A percentile compares a stretch with the other conserved stretches of the same genome.
phyloP scores from a whole-genome alignment of 805 yeast genomes.

The Saccharomyces jurei region DNA sequence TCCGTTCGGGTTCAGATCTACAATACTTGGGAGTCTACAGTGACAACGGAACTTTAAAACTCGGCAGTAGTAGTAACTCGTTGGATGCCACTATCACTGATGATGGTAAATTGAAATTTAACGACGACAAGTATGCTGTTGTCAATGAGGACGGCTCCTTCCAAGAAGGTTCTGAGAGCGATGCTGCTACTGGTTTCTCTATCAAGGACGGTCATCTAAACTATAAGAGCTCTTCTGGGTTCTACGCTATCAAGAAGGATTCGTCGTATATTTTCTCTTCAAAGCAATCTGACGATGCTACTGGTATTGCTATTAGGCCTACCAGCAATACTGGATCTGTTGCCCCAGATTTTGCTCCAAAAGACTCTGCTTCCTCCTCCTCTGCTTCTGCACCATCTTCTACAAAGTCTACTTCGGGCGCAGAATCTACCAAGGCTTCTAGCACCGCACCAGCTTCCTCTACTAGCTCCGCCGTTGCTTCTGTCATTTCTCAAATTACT shows the following conservation, averaged over 20 bases:
- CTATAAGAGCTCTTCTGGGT: constrained; percentile 18
- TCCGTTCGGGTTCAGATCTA: constrained; percentile 32
- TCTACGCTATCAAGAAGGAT: constrained; percentile 34
- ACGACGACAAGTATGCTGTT: constrained; percentile 27
- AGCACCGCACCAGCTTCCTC: constrained; percentile 19
- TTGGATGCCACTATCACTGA: constrained; percentile 24
- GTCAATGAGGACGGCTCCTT: constrained; percentile 19
- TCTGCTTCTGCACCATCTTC: constrained; percentile 3
- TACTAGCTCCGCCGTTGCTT: constrained; percentile 6
- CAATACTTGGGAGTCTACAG: constrained; percentile 26
- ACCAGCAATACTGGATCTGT: constrained; percentile 8
- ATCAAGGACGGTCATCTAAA: constrained; percentile 15
- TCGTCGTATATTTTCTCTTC: constrained; percentile 19
- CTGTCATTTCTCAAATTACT: constrained; percentile 6
- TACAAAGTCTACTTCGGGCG: constrained; percentile 1
- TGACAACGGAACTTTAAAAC: constrained; percentile 11
- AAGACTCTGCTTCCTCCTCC: constrained; percentile 3
- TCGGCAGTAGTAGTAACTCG: constrained; percentile 7
- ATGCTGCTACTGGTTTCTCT: constrained; percentile 32
- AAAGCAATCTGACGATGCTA: constrained; percentile 18
- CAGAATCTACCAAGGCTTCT: constrained; percentile 7
- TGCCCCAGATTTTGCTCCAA: constrained; percentile 14
- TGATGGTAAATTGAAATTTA: constrained; percentile 24
- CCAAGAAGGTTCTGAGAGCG: constrained; percentile 17
- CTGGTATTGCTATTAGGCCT: constrained; percentile 12